Base-by-base conservation (phyloP, 1,284 basidiomycete genomes). In the Pseudozyma tsukubaensis region DNA sequence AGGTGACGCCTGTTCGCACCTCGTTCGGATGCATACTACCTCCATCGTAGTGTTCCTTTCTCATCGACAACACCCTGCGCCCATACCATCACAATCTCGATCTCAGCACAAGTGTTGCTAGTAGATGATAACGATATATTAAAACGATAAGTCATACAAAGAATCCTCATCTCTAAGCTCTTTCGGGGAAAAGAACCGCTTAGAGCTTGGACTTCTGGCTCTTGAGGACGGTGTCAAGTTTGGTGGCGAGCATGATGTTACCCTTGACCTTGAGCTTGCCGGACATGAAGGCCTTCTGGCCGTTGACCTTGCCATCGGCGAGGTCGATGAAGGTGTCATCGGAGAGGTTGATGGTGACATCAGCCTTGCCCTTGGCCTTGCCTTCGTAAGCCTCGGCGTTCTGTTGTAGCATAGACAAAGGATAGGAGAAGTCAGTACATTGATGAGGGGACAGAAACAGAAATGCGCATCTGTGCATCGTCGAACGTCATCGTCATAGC, bases 211-310 rank as follows among this genome's bases (percentile, higher is more conserved):
- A 52, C 77, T 79, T 79, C 71, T 82, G 78, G 56, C 67, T 53
- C 77, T 80, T 80, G 68, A 82, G 79, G 14, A 82, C 80, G 47
- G 54, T 59, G 71, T 82, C 80, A 57, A 82, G 79, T 73, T 82
- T 80, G 59, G 79, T 81, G 44, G 78, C 76, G 58, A 74, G 72
- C 82, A 83, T 83, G 71, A 84, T 74, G 78, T 83, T 83, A 56
- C 80, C 82, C 77, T 83, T 81, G 53, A 81, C 79, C 79, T 82
- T 81, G 62, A 81, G 72, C 73, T 82, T 82, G 67, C 79, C 79
- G 50, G 73, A 75, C 83, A 84, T 83, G 79, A 84, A 84, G 42
- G 83, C 83, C 78, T 84, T 84, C 73, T 84, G 83, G 56, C 83
- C 83, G 72, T 84, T 84, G 73, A 84, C 64, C 74, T 84, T 83